Percentiles rank a stretch among this genome's conserved stretches.
These are phyloP conservation scores for Metschnikowia borealis DNA, from an alignment of 805 yeast genomes.

Conservation along the genomic window DNA sequence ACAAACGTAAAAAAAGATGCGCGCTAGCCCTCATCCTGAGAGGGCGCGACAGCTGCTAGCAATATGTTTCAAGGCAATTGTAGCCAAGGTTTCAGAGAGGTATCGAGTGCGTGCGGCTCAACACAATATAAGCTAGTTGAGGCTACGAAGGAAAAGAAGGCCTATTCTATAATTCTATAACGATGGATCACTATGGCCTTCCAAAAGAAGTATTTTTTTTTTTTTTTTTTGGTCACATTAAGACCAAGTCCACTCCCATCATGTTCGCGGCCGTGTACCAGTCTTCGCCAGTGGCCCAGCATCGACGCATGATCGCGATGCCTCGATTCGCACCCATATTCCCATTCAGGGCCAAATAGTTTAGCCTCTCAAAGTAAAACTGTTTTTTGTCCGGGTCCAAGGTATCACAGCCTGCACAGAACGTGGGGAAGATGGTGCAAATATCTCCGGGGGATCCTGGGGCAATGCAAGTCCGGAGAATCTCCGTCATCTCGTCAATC, in stretches of 20 bases:
- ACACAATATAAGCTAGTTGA: background rate
- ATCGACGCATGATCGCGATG: constrained; percentile 43
- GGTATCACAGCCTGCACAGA: constrained; percentile 59
- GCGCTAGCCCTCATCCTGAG: constrained; percentile 13
- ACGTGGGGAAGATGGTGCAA: constrained; percentile 52
- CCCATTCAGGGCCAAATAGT: constrained; percentile 40
- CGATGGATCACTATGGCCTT: background rate
- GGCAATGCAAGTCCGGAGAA: constrained; percentile 38
- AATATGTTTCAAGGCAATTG: background rate
- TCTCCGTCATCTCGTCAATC: constrained; percentile 36
- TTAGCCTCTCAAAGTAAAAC: constrained; percentile 39
- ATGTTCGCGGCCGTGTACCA: constrained; percentile 47
- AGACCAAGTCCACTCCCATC: constrained; percentile 42
- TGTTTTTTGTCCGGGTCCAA: constrained; percentile 31
- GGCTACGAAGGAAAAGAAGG: background rate
- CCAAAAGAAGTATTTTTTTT: constrained; percentile 9
- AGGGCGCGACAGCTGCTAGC: background rate
- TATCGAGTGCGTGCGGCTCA: background rate
- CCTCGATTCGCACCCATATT: constrained; percentile 43
- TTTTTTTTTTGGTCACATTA: constrained; percentile 26
- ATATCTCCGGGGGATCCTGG: constrained; percentile 49
- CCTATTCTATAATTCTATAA: background rate
- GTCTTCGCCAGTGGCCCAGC: constrained; percentile 52
- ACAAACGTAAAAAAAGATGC: constrained; percentile 9
- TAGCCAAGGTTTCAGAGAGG: background rate